phyloP scores from a whole-genome alignment of 2,329 filamentous ascomycete genomes.

The Ploettnerulaceae sp. region DNA sequence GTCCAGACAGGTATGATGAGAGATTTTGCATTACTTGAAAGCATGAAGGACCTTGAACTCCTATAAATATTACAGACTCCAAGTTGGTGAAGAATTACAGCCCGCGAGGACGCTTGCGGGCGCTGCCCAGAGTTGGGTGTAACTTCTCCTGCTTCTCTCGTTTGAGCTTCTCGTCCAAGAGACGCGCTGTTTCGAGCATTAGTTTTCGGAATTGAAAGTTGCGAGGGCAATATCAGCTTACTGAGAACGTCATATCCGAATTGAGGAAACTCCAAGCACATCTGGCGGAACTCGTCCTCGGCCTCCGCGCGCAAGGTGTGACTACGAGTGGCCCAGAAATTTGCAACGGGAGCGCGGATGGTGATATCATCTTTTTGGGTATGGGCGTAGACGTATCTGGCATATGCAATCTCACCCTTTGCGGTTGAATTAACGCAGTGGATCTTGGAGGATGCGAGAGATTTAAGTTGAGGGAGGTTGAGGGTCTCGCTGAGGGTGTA shows the following conservation, averaged over 20 bases:
- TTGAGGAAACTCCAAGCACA: constrained; percentile 86
- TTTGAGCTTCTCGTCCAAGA: constrained; percentile 63
- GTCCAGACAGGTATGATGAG: not conserved
- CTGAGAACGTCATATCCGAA: constrained; percentile 91
- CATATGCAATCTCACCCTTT: constrained; percentile 86
- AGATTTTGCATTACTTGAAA: not conserved
- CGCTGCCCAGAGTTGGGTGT: constrained; percentile 43
- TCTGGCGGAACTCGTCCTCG: constrained; percentile 74
- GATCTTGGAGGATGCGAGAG: constrained; percentile 81
- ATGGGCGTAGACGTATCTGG: constrained; percentile 81
- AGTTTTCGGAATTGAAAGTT: constrained; percentile 1
- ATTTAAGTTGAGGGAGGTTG: constrained; percentile 61
- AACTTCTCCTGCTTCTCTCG: constrained; percentile 54
- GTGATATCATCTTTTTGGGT: constrained; percentile 63
- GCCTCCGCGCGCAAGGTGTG: constrained; percentile 82
- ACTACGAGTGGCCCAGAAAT: constrained; percentile 79
- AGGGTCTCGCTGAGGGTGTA: constrained; percentile 86
- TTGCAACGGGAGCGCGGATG: constrained; percentile 79
- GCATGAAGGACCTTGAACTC: not conserved
- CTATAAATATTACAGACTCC: not conserved
- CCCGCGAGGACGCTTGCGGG: constrained; percentile 49
- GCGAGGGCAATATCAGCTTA: constrained; percentile 42
- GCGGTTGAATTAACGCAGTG: constrained; percentile 85
- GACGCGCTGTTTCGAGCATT: constrained; percentile 45
- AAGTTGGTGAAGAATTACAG: constrained; percentile 10